Percentiles rank a stretch among this genome's conserved stretches.
Conservation (phyloP, 78 protist genomes). For the Dictyostelium discoideum region DNA sequence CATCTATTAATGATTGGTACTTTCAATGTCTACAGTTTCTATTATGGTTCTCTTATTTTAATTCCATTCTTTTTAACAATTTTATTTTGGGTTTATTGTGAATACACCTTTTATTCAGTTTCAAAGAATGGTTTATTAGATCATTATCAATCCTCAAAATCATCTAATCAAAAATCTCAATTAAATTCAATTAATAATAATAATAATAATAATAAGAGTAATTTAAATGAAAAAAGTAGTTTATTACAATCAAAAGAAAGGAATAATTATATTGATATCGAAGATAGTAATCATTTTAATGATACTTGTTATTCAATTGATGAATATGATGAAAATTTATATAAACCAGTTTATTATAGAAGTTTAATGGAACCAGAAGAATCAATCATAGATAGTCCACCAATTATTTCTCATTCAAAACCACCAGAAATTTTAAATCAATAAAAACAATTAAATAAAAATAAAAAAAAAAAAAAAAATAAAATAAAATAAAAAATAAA, state of each 20-base stretch:
- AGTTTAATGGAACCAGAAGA: slow-evolving; percentile 18
- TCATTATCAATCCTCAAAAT: not conserved
- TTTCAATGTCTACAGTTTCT: slow-evolving; percentile 54
- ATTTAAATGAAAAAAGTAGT: not conserved
- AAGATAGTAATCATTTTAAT: not conserved
- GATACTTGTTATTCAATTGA: not conserved
- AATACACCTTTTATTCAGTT: not conserved
- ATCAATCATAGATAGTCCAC: not conserved
- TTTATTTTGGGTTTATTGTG: not conserved
- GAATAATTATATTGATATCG: not conserved
- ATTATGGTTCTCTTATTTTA: slow-evolving; percentile 27
- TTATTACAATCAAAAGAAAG: not conserved
- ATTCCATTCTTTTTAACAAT: slow-evolving; percentile 38
- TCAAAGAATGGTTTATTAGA: slow-evolving; percentile 55
- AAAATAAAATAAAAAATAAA: not conserved
- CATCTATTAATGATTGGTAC: slow-evolving; percentile 62
- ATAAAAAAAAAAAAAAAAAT: not conserved
- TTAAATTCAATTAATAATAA: not conserved
- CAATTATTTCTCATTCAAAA: not conserved
- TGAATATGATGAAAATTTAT: slow-evolving; percentile 19
- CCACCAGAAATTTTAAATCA: not conserved
- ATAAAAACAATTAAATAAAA: not conserved
- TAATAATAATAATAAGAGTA: not conserved
- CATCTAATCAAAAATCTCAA: not conserved
- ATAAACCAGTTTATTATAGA: slow-evolving; percentile 2